Evolutionary conservation across 1,139 yeast genomes (phyloP).

Genomic region (Barnettozyma hawaiiensis): DNA sequence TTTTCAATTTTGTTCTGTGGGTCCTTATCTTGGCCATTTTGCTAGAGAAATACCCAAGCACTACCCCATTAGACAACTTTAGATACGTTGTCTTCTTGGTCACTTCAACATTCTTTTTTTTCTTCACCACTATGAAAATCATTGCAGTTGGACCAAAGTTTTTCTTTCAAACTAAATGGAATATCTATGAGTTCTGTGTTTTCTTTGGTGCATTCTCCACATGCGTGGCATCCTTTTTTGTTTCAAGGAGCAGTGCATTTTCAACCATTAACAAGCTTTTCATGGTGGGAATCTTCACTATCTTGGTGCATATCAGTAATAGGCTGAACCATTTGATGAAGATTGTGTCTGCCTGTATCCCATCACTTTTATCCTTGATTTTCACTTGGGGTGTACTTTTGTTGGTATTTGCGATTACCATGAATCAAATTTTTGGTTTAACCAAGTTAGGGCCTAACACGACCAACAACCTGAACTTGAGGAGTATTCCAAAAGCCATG

Average conservation of each 20-base stretch:
- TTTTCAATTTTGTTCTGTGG: constrained; percentile 43
- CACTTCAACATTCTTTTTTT: constrained; percentile 44
- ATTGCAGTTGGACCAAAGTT: constrained; percentile 52
- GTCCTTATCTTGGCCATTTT: constrained; percentile 58
- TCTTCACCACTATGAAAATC: constrained; percentile 42
- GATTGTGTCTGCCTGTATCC: constrained; percentile 79
- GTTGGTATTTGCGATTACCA: constrained; percentile 82
- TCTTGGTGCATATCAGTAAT: constrained; percentile 74
- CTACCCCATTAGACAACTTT: constrained; percentile 30
- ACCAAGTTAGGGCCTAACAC: constrained; percentile 79
- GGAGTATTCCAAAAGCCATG: constrained; percentile 82
- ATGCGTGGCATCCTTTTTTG: constrained; percentile 26
- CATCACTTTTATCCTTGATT: constrained; percentile 62
- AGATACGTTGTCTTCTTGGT: constrained; percentile 42
- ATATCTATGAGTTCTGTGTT: constrained; percentile 47
- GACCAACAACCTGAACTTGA: constrained; percentile 61
- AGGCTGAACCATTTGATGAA: constrained; percentile 68
- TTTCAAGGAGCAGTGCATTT: constrained; percentile 32
- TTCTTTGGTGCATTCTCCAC: constrained; percentile 41
- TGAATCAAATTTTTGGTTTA: constrained; percentile 87
- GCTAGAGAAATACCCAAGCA: constrained; percentile 54
- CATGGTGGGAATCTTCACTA: constrained; percentile 55
- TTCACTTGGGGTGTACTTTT: constrained; percentile 84
- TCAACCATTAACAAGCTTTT: constrained; percentile 56
- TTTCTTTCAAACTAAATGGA: constrained; percentile 60